Evolutionary conservation across 306 rosid genomes (phyloP).

Genomic region (Betula pendula): DNA sequence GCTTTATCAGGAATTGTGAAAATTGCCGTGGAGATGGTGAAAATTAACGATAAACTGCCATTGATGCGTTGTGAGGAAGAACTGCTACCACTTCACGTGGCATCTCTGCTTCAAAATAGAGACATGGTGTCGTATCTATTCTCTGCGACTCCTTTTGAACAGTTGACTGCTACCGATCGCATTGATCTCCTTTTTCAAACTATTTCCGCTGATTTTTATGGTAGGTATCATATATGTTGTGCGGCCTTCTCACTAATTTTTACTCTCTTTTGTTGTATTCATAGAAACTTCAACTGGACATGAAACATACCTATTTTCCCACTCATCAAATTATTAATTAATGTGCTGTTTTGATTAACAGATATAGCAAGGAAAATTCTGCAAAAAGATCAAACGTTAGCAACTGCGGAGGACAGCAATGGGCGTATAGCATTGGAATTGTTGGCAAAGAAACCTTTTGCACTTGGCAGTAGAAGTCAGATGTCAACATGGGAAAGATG

Average conservation of each 20-base stretch:
- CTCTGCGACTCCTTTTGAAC: background rate
- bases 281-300: too few relatives aligned
- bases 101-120: background rate
- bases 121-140: background rate
- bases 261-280: too few relatives aligned
- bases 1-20: background rate
- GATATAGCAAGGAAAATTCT: too few relatives aligned
- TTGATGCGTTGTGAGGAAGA: too few relatives aligned
- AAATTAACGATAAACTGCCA: background rate
- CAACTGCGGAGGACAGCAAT: too few relatives aligned
- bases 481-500: slow-evolving; percentile 10
- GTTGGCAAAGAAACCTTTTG: slow-evolving; percentile 20
- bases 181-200: background rate
- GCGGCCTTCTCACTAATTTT: too few relatives aligned
- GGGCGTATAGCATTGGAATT: slow-evolving; percentile 15
- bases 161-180: background rate
- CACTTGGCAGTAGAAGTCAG: background rate
- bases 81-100: slow-evolving; percentile 8
- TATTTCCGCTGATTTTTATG: too few relatives aligned
- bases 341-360: too few relatives aligned
- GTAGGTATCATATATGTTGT: too few relatives aligned
- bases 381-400: too few relatives aligned
- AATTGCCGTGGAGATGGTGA: background rate
- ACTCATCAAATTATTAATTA: too few relatives aligned
- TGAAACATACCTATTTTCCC: too few relatives aligned